A percentile compares a stretch with the other conserved stretches of the same genome.
phyloP scores from a whole-genome alignment of 768 basidiomycete genomes.

The Kwoniella newhampshirensis region DNA sequence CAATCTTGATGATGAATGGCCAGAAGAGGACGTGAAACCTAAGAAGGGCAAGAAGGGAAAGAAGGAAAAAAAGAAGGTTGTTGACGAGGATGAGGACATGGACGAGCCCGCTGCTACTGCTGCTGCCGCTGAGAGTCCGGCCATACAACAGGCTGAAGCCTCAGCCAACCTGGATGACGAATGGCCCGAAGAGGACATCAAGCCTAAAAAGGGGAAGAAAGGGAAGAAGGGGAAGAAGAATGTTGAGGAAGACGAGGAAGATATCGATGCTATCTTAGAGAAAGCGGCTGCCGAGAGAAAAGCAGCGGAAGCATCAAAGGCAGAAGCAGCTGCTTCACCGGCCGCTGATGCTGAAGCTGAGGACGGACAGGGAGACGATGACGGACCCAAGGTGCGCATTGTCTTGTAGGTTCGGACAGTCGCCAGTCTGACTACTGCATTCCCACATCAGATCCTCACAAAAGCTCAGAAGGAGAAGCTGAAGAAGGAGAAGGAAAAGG shows the following conservation, averaged over 20 bases:
- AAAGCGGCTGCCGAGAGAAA: slow-evolving; percentile 21
- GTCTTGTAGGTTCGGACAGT: not conserved
- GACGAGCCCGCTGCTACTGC: slow-evolving; percentile 8
- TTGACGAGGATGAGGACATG: slow-evolving; percentile 28
- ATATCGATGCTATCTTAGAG: slow-evolving; percentile 21
- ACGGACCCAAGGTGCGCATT: slow-evolving; percentile 57
- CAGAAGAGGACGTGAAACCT: slow-evolving; percentile 64
- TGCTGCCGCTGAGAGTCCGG: slow-evolving; percentile 9
- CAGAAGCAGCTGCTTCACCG: slow-evolving; percentile 5
- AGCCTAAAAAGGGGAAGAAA: slow-evolving; percentile 51
- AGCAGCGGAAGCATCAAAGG: slow-evolving; percentile 16
- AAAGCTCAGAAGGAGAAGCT: slow-evolving; percentile 96
- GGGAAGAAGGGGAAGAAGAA: slow-evolving; percentile 36
- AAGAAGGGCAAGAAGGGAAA: slow-evolving; percentile 50
- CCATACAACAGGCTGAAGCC: slow-evolving; percentile 3
- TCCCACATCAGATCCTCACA: slow-evolving; percentile 63
- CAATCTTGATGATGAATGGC: slow-evolving; percentile 65
- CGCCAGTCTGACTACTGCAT: slow-evolving; percentile 14
- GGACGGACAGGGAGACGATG: slow-evolving; percentile 39
- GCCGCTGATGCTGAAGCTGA: slow-evolving; percentile 26
- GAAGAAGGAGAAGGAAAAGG: slow-evolving; percentile 98
- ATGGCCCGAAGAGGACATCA: slow-evolving; percentile 69
- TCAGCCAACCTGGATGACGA: slow-evolving; percentile 61
- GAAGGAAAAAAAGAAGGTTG: slow-evolving; percentile 28
- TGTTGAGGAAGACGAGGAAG: slow-evolving; percentile 27